phyloP scores from a whole-genome alignment of 2,329 filamentous ascomycete species.

The Botrytis paeoniae region DNA sequence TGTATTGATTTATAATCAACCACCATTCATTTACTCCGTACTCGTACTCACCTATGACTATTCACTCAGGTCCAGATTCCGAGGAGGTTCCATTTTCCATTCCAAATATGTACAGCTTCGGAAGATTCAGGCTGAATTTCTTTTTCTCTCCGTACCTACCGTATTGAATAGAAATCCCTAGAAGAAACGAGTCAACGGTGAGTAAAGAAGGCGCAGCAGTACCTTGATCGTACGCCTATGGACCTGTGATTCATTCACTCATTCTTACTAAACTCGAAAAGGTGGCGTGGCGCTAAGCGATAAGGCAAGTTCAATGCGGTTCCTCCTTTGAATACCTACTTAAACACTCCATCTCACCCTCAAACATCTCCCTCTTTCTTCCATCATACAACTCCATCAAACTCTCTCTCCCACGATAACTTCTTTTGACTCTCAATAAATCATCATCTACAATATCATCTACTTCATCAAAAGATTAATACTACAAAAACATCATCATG shows the following conservation, averaged over 20 bases:
- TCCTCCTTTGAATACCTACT: slow-evolving; percentile 16
- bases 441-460: slow-evolving; percentile 19
- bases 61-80: slow-evolving; percentile 12
- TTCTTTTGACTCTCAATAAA: slow-evolving; percentile 8
- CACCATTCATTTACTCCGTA: background rate
- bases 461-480: slow-evolving; percentile 19
- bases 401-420: slow-evolving; percentile 1
- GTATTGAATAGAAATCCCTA: background rate
- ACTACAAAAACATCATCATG: slow-evolving; percentile 51
- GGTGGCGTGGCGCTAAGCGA: slow-evolving; percentile 20
- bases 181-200: slow-evolving; percentile 7
- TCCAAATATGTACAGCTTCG: background rate
- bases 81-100: background rate
- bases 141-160: background rate
- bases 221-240: background rate
- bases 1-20: background rate
- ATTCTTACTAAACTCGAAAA: background rate
- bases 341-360: slow-evolving; percentile 30
- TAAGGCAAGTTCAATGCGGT: slow-evolving; percentile 11
- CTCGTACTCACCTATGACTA: no score
- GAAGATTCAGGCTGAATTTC: background rate
- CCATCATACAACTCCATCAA: slow-evolving; percentile 15
- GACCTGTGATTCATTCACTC: slow-evolving; percentile 6
- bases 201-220: slow-evolving; percentile 15
- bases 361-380: slow-evolving; percentile 11